Conservation (phyloP, 805 yeast species). For the Nakazawaea laoshanensis region DNA sequence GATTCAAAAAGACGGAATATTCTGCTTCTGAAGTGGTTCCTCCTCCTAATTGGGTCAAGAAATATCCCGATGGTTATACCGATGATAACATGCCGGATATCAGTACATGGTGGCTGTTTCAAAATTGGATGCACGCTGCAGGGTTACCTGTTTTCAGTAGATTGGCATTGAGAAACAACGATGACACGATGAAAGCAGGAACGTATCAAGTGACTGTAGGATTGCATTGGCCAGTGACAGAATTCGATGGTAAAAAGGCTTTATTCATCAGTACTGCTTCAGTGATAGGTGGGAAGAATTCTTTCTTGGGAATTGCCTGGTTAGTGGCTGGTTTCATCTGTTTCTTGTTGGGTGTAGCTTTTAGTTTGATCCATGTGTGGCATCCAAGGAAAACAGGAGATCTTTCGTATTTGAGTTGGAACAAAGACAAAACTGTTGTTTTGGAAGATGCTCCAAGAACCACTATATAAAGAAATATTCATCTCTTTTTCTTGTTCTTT, state of each 20-base stretch:
- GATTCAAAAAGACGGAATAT: slow-evolving; percentile 59
- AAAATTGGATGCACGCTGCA: slow-evolving; percentile 83
- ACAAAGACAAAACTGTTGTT: slow-evolving; percentile 27
- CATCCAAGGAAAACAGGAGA: slow-evolving; percentile 71
- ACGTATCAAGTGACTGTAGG: slow-evolving; percentile 59
- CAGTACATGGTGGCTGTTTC: slow-evolving; percentile 58
- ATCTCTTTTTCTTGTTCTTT: background rate
- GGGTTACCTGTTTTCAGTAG: slow-evolving; percentile 65
- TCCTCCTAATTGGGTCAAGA: slow-evolving; percentile 76
- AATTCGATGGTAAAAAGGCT: slow-evolving; percentile 59
- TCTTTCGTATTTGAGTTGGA: slow-evolving; percentile 66
- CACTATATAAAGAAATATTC: background rate
- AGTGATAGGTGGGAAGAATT: slow-evolving; percentile 68
- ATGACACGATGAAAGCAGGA: slow-evolving; percentile 46
- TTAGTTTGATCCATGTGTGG: slow-evolving; percentile 46
- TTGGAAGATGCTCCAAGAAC: slow-evolving; percentile 1
- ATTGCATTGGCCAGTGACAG: slow-evolving; percentile 70
- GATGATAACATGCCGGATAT: slow-evolving; percentile 63
- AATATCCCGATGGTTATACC: slow-evolving; percentile 68
- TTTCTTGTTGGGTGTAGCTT: slow-evolving; percentile 42
- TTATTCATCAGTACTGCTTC: slow-evolving; percentile 64
- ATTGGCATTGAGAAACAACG: slow-evolving; percentile 53
- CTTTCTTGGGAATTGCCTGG: slow-evolving; percentile 67
- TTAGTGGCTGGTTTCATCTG: slow-evolving; percentile 70
- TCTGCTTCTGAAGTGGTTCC: slow-evolving; percentile 57